Conservation (phyloP, 768 basidiomycete species). For the Brasilioporus rufonigricans region DNA sequence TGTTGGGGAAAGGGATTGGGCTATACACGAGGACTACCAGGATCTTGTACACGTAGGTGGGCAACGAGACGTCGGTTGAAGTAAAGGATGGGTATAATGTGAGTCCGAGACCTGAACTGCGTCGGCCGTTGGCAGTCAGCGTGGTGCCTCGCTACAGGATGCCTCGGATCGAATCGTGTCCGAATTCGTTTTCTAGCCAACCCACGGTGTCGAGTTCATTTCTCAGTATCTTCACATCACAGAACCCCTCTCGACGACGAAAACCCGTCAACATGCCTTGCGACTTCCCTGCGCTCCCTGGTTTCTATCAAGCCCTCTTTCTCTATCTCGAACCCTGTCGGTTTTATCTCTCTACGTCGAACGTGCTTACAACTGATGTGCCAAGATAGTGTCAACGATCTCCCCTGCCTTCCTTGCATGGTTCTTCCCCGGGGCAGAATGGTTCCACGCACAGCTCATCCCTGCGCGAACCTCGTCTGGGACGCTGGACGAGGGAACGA, state of each 20-base stretch:
- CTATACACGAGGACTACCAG: no score
- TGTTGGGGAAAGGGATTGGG: no score
- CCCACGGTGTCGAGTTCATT: background rate
- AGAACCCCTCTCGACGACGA: no score
- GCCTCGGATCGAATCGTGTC: no score
- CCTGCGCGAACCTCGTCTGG: constrained; percentile 36
- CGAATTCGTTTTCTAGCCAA: no score
- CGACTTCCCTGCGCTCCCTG: constrained; percentile 56
- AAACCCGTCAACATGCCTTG: constrained; percentile 12
- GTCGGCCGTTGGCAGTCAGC: no score
- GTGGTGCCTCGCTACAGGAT: no score
- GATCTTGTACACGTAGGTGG: no score
- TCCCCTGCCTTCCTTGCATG: constrained; percentile 47
- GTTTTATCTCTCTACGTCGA: constrained; percentile 6
- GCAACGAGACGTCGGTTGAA: no score
- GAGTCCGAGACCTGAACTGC: no score
- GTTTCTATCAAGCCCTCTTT: constrained; percentile 61
- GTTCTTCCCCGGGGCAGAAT: constrained; percentile 56
- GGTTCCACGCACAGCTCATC: constrained; percentile 68
- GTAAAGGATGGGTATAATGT: no score
- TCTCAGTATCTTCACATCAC: background rate
- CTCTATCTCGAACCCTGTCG: constrained; percentile 64
- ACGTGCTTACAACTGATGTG: constrained; percentile 15
- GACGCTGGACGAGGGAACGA: constrained; percentile 47
- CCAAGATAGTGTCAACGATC: constrained; percentile 45